Evolutionary conservation across 495 filamentous ascomycete genomes (phyloP).

Genomic region (Alectoria sarmentosa): DNA sequence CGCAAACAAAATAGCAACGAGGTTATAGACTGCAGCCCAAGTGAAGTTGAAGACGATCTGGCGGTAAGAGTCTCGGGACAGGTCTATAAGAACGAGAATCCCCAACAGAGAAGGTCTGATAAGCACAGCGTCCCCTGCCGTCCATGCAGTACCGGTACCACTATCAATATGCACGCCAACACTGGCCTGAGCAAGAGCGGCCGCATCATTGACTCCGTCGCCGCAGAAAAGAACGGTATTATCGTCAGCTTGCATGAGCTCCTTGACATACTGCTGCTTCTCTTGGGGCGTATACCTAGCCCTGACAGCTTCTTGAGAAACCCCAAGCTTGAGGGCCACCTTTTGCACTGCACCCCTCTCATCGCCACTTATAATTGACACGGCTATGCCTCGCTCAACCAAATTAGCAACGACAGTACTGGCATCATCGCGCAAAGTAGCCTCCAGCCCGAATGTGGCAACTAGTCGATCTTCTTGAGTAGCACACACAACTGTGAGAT

Average conservation of each 20-base stretch:
- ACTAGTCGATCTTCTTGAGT: slow-evolving; percentile 42
- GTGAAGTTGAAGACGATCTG: slow-evolving; percentile 64
- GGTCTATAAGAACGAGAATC: slow-evolving; percentile 51
- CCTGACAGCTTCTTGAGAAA: slow-evolving; percentile 40
- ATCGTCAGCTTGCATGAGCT: slow-evolving; percentile 28
- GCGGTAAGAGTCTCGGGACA: slow-evolving; percentile 46
- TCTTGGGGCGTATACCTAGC: slow-evolving; percentile 51
- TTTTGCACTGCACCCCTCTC: slow-evolving; percentile 50
- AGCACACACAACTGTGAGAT: slow-evolving; percentile 58
- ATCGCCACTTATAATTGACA: slow-evolving; percentile 67
- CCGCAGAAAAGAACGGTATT: slow-evolving; percentile 57
- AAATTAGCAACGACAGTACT: slow-evolving; percentile 42
- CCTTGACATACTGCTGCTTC: slow-evolving; percentile 55
- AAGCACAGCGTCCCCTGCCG: slow-evolving; percentile 64
- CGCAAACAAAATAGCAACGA: slow-evolving; percentile 62
- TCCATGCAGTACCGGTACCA: slow-evolving; percentile 57
- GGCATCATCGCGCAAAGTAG: slow-evolving; percentile 53
- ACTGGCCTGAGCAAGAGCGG: slow-evolving; percentile 63
- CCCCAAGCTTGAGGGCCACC: slow-evolving; percentile 46
- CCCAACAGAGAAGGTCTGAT: slow-evolving; percentile 46
- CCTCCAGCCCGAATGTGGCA: slow-evolving; percentile 54
- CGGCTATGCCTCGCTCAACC: slow-evolving; percentile 45
- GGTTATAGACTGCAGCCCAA: slow-evolving; percentile 70
- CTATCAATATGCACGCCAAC: slow-evolving; percentile 63
- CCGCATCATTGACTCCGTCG: slow-evolving; percentile 77